Evolutionary conservation across 2,329 filamentous ascomycete species (phyloP), one percentile per base, ranked within the genome.

Genomic region (Drechslera avenae): DNA sequence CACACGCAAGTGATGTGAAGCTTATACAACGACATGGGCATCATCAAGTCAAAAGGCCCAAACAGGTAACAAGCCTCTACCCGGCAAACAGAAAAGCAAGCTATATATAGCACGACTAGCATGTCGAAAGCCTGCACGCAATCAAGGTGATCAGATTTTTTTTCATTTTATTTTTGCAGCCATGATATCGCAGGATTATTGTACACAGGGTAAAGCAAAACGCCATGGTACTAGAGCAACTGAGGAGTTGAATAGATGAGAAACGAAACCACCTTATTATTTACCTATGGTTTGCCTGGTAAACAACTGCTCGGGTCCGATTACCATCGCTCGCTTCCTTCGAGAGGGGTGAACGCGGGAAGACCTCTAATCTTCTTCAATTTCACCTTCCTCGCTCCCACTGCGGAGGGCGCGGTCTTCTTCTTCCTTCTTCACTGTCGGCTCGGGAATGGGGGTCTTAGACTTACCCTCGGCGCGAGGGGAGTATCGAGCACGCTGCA

Each of bases 351-450:
- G 37, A 31, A 43, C 14, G 21, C 46, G 23, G 18, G 35, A 50
- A 51, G 41, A 53, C 40, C 46, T 45, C 61, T 77, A 79, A 52
- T 78, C 74, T 79, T 97, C 92, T 75, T 96, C 94, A 64, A 99
- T 97, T 78, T 99, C 94, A 44, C 94, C 94, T 75, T 99, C 94
- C 76, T 99, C 94, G 68, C 92, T 97, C 45, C 94, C 94, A 52
- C 89, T 93, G 66, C 89, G 87, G 48, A 91, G 80, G 48, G 81
- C 78, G 43, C 85, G 79, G 56, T 89, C 85, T 59, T 89, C 86
- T 52, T 83, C 77, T 49, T 55, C 52, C 33, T 57, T 57, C 59
- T 80, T 78, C 40, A 62, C 48, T 14, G 65, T 30, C 32, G 46
- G 58, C 42, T 68, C 66, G 32, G 68, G 67, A 45, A 71, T 56